phyloP scores from a whole-genome alignment of 306 rosid genomes.

The Inga laurina region DNA sequence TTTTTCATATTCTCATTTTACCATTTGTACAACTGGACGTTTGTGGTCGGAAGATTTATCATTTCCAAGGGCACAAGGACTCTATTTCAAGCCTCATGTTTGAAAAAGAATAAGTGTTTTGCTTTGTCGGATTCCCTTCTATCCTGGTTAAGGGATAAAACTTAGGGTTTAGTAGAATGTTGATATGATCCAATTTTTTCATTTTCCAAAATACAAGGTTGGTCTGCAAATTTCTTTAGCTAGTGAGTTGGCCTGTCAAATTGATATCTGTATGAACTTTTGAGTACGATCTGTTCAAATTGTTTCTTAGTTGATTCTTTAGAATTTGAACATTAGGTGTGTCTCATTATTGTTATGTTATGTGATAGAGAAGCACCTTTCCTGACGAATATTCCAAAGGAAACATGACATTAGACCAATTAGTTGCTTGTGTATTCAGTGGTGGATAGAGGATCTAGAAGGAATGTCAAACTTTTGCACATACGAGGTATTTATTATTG shows the following conservation, averaged over 20 bases:
- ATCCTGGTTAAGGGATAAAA: neutral
- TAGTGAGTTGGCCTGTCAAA: neutral
- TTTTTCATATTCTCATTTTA: neutral
- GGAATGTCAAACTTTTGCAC: constrained; percentile 64
- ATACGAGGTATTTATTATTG: constrained; percentile 47
- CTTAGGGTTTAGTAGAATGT: neutral
- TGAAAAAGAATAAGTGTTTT: neutral
- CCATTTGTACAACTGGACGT: neutral
- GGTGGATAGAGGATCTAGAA: constrained; percentile 54
- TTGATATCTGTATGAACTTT: constrained; percentile 1
- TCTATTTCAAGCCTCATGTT: constrained; percentile 19
- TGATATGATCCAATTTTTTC: neutral
- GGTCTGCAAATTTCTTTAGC: neutral
- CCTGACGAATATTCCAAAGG: constrained; percentile 27
- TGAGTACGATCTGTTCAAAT: neutral
- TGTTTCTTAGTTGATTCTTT: constrained; percentile 4
- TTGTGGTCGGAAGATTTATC: neutral
- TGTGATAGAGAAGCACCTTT: constrained; percentile 34
- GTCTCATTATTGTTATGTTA: constrained; percentile 5
- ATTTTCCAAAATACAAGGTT: neutral
- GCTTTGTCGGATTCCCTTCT: neutral
- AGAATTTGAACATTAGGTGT: neutral
- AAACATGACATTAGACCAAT: constrained; percentile 52
- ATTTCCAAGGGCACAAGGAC: neutral
- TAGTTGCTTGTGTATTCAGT: constrained; percentile 39